Evolutionary conservation across 306 rosid genomes (phyloP).

Genomic region (apple (Malus domestica)): DNA sequence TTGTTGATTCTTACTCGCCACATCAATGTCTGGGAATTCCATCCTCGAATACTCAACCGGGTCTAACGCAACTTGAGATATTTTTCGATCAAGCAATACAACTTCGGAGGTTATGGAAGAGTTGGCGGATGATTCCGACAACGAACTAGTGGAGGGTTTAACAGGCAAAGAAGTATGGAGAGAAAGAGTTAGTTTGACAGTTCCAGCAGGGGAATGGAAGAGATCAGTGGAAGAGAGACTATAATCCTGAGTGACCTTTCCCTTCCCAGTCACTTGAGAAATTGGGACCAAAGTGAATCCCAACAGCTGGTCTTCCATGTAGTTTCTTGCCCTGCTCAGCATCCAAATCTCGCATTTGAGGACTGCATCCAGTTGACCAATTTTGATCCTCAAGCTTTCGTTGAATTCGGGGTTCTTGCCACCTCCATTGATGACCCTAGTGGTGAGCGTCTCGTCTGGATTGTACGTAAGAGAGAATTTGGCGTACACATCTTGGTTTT

Average conservation of each 20-base stretch:
- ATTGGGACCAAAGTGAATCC: slow-evolving; percentile 82
- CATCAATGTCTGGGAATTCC: slow-evolving; percentile 74
- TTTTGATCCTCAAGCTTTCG: slow-evolving; percentile 60
- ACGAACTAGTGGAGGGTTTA: slow-evolving; percentile 21
- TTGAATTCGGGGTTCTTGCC: slow-evolving; percentile 79
- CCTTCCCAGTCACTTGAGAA: slow-evolving; percentile 54
- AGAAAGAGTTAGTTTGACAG: slow-evolving; percentile 55
- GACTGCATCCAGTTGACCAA: slow-evolving; percentile 67
- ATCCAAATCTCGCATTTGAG: slow-evolving; percentile 93
- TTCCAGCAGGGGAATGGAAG: slow-evolving; percentile 94
- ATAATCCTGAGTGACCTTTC: slow-evolving; percentile 56
- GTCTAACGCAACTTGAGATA: slow-evolving; percentile 43
- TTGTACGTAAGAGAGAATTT: slow-evolving; percentile 82
- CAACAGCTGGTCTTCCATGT: slow-evolving; percentile 81
- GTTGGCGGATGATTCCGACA: slow-evolving; percentile 30
- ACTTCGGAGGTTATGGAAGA: slow-evolving; percentile 93
- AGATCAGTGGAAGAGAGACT: slow-evolving; percentile 94
- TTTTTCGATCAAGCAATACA: slow-evolving; percentile 56
- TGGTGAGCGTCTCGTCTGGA: slow-evolving; percentile 73
- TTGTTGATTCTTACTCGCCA: slow-evolving; percentile 61
- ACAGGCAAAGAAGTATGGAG: slow-evolving; percentile 35
- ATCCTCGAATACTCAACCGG: slow-evolving; percentile 73
- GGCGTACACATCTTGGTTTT: slow-evolving; percentile 91
- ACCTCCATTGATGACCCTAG: slow-evolving; percentile 66
- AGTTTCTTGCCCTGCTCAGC: slow-evolving; percentile 76